These are phyloP conservation scores for Naegleria lovaniensis DNA, from an alignment of 208 protist species.

Conservation along the genomic window DNA sequence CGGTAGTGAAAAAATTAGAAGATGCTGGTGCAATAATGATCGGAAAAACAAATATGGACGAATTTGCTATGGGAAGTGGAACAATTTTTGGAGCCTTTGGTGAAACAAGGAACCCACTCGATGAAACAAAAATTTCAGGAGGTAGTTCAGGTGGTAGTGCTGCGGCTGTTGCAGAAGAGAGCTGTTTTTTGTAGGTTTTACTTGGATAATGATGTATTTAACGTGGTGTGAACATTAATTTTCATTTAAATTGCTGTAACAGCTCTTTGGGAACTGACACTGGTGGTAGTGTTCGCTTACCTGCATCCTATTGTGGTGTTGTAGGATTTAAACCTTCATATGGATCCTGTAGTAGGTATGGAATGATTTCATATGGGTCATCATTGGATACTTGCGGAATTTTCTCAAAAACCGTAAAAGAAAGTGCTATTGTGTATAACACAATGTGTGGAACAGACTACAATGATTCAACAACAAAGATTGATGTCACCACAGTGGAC, in stretches of 20 bases:
- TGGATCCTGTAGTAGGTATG: slow-evolving; percentile 7
- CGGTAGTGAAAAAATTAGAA: not conserved
- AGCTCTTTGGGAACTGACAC: slow-evolving; percentile 39
- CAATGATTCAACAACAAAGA: not conserved
- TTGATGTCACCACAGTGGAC: not conserved
- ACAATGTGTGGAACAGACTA: not conserved
- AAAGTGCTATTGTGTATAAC: not conserved
- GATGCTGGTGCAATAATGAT: not conserved
- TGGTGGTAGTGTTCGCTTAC: slow-evolving; percentile 39
- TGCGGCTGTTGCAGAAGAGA: not conserved
- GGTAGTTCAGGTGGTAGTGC: slow-evolving; percentile 17
- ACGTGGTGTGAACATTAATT: no score
- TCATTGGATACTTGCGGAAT: not conserved
- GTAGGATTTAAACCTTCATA: slow-evolving; percentile 37
- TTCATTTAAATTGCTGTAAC: no score
- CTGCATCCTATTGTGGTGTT: slow-evolving; percentile 35
- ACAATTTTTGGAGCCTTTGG: not conserved
- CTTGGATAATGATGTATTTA: no score
- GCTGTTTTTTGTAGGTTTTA: not conserved
- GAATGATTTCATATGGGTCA: not conserved
- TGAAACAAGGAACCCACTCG: not conserved
- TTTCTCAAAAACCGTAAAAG: not conserved
- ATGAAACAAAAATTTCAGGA: not conserved
- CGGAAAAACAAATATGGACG: slow-evolving; percentile 31
- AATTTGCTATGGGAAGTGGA: slow-evolving; percentile 19